Base-by-base conservation (phyloP, 176 grass and related monocot genomes). In the Aechmea fasciata region DNA sequence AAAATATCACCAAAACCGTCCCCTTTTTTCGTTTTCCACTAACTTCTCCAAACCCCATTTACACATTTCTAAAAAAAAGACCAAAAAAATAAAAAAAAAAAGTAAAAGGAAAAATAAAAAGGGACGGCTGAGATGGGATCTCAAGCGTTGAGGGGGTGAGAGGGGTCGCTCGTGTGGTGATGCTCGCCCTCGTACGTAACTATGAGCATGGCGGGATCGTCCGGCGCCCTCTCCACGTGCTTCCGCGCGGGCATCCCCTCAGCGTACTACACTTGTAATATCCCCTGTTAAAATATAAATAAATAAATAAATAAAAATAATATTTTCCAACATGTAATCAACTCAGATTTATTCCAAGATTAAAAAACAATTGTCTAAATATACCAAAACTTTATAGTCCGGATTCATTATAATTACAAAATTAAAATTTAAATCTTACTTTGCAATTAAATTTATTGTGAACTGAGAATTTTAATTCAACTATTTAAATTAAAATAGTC, bases 141-240 rank as follows among this genome's bases (percentile, higher is more conserved):
- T 9, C 17, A 19, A 17, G 20, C 55, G 55, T 15, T 18, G 55
- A 61, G n/a, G 55, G 54, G 54, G 13, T 17, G 54, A 22, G 55
- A 2, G 0, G 55, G 55, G 17, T 61, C 48, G 29, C 11, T 23
- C 3, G 33, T 62, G 75, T 77, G 75, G 33, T 29, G 75, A 66
- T 77, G 75, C 66, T 77, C 75, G 8, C 75, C 75, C 22, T 77
- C 75, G 52, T 77, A 77, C 28, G 75, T 77, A 11, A 77, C 75
- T 47, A 77, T 77, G 28, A 69, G 66, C 75, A 77, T 77, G 52
- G 75, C 14, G 2, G 75, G 75, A 22, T 77, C 75, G 47, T 77
- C 75, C 17, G 52, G 75, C 11, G 75, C 75, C 17, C 75, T 28
- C 75, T 77, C 66, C 19, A 77, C 75, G 52, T 77, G 75, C 65